Base-by-base conservation (phyloP, 352 stramenopile genomes). In the Aphanomyces invadans region DNA sequence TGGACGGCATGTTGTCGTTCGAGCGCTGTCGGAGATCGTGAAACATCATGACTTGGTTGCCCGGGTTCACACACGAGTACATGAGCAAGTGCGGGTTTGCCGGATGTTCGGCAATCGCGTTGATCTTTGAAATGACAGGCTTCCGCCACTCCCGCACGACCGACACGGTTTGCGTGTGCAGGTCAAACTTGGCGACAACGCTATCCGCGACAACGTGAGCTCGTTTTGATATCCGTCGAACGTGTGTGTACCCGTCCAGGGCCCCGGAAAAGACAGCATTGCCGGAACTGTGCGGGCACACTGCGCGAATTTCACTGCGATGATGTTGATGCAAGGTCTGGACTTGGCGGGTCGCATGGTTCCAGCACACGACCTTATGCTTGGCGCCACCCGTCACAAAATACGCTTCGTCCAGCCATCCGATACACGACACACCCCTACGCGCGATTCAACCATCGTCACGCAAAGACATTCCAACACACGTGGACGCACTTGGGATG, bases 71-170 rank as follows among this genome's bases (percentile, higher is more conserved):
- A 38, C 76, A 81, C 70, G 83, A 92, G 12, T 91, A 73, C 45
- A 95, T 59, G 23, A 95, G 71, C 56, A 95, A 42, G 62, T 91
- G 78, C 29, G 82, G 86, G 69, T 95, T 91, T 69, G 90, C 79
- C 36, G 86, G 86, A 62, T 95, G 82, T 69, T 92, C 83, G 4
- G 91, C 65, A 44, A 95, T 75, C 1, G 78, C 69, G 67, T 95
- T 95, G 71, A 95, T 91, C 73, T 92, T 90, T 25, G 76, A 86
- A 25, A 94, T 92, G 4, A 68, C 78, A 17, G 82, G 83, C 33
- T 87, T 85, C n/a, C 85, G 78, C 21, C 81, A 80, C 66, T 93
- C 81, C 7, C 29, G 25, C 19, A 57, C 11, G 7, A 39, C 29
- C 49, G 29, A 39, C 12, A 29, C 25, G 9, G 49, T 57, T n/a